Base-by-base conservation (phyloP, 306 rosid genomes). In the Rosa persica region DNA sequence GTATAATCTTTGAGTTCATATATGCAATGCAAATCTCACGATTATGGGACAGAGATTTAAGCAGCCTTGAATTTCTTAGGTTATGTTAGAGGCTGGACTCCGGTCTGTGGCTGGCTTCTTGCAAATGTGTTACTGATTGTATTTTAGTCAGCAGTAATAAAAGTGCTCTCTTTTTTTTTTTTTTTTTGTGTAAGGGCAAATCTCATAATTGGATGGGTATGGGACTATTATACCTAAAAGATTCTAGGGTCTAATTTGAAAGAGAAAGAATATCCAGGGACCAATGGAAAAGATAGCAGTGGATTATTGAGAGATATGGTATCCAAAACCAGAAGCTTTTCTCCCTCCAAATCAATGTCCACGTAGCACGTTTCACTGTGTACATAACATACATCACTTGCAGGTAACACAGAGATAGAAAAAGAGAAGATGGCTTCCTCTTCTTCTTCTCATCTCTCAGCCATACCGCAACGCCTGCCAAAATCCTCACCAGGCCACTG, bases 401-500 rank as follows among this genome's bases (percentile, higher is more conserved):
- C 78, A 49, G 60, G 12, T 0, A 55, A 34, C 42, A 27, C n/a
- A 39, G 52, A 43, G 34, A 54, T 6, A 23, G 52, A 70, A 10
- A 75, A 76, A 73, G 36, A 51, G 78, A 78, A 1, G 69, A 85
- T 87, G 90, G 78, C 88, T 6, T 82, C 88, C 23, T 85, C 78
- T 42, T 43, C 79, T 58, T 74, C 85, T 76, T 83, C 89, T 78
- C 88, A 82, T 49, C 89, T 83, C 75, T 85, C 89, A 1, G 89
- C 87, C 70, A 81, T 88, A 44, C 91, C 89, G 4, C 83, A 44
- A 12, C 87, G 87, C 27, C 70, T 81, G 4, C 75, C 85, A 4
- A 60, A 40, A 68, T 65, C 83, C 46, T 72, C 84, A 43, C 52
- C 80, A 58, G 71, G 38, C 70, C 77, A 42, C 79, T 40, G 91